Conservation (phyloP, 257 asterid species). For the Cynanchum wilfordii region DNA sequence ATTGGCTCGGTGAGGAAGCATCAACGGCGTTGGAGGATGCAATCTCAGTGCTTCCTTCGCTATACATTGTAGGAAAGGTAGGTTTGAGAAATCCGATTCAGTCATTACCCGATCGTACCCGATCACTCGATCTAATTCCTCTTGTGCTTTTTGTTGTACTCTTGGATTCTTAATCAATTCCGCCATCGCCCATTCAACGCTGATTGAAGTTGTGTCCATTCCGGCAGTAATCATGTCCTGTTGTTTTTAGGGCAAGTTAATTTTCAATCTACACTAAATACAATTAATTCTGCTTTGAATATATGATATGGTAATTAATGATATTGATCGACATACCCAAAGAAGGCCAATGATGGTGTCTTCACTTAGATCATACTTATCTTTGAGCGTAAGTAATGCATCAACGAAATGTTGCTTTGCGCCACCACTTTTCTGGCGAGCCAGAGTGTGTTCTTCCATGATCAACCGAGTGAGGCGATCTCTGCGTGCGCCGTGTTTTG, state of each 20-base stretch:
- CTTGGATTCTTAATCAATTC: constrained; percentile 73
- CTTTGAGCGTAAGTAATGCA: constrained; percentile 66
- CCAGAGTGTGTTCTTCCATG: constrained; percentile 78
- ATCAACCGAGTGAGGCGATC: constrained; percentile 51
- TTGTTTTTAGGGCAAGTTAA: neutral
- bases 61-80: constrained; percentile 60
- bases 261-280: no score
- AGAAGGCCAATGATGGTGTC: constrained; percentile 73
- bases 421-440: constrained; percentile 52
- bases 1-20: constrained; percentile 76
- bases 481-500: constrained; percentile 38
- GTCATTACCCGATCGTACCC: constrained; percentile 54
- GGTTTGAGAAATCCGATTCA: constrained; percentile 54
- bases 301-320: no score
- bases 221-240: constrained; percentile 93
- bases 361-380: constrained; percentile 61
- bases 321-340: constrained; percentile 43
- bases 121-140: constrained; percentile 61
- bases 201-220: constrained; percentile 76
- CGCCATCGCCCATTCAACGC: constrained; percentile 78
- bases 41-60: constrained; percentile 64
- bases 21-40: constrained; percentile 81
- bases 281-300: no score
- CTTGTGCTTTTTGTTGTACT: constrained; percentile 79
- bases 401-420: constrained; percentile 80